Percentiles rank a stretch among this genome's conserved stretches.
phyloP scores from a whole-genome alignment of 192 early-diverging fungal species.

The Allomyces javanicus region DNA sequence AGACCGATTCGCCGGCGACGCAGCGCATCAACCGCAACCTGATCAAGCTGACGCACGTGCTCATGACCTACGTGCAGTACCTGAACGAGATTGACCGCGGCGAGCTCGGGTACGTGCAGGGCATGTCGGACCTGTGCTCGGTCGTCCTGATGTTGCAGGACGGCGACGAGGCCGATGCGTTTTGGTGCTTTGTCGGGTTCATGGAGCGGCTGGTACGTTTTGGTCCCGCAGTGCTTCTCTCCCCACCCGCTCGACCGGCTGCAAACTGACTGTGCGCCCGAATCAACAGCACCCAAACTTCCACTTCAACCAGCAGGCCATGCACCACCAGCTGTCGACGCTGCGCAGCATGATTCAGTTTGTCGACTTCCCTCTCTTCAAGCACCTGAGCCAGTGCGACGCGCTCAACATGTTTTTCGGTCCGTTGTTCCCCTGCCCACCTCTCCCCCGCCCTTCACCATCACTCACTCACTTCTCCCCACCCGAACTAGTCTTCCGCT shows the following conservation, averaged over 20 bases:
- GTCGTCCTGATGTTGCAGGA: background rate
- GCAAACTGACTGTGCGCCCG: constrained; percentile 1
- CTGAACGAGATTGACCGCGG: constrained; percentile 8
- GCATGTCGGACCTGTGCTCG: constrained; percentile 79
- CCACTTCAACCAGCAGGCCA: constrained; percentile 76
- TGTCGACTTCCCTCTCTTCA: constrained; percentile 64
- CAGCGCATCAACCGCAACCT: constrained; percentile 6
- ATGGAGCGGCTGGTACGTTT: constrained; percentile 68
- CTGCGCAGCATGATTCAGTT: constrained; percentile 68
- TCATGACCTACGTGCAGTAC: constrained; percentile 1
- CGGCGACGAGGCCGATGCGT: constrained; percentile 68
- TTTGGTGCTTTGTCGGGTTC: constrained; percentile 78
- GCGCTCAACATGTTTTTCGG: constrained; percentile 88
- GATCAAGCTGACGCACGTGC: constrained; percentile 1
- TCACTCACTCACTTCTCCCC: too few species aligned
- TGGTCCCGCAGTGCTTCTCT: background rate
- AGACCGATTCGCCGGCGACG: constrained; percentile 2
- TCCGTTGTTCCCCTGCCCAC: background rate
- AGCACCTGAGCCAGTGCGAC: constrained; percentile 59
- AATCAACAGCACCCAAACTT: constrained; percentile 65
- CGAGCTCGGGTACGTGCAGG: constrained; percentile 72
- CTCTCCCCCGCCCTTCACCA: too few species aligned
- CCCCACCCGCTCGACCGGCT: too few species aligned
- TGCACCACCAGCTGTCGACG: constrained; percentile 69
- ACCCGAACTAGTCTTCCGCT: constrained; percentile 43